phyloP scores from a whole-genome alignment of 2,329 filamentous ascomycete genomes.

The Cordyceps tenuipes region DNA sequence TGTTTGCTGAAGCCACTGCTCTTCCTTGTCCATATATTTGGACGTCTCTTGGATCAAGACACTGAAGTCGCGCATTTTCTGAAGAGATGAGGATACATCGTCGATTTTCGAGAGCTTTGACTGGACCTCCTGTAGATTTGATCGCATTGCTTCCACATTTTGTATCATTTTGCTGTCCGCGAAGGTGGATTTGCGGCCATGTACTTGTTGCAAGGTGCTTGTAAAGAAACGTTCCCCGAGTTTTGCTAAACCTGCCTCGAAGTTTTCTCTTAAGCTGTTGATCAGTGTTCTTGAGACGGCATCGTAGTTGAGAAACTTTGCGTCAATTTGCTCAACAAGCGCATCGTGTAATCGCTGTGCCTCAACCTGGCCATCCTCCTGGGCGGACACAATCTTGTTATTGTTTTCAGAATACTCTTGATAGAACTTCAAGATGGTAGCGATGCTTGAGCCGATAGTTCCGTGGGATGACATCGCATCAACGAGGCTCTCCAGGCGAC shows the following conservation, averaged over 20 bases:
- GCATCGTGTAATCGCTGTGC: not conserved
- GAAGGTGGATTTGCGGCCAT: not conserved
- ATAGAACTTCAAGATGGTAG: not conserved
- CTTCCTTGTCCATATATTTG: conserved; percentile 21
- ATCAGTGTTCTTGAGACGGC: not conserved
- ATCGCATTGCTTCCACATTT: conserved; percentile 13
- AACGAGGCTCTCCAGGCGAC: not conserved
- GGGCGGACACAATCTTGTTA: not conserved
- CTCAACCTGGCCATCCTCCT: not conserved
- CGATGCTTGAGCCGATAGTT: not conserved
- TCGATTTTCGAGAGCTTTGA: conserved; percentile 13
- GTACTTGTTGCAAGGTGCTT: not conserved
- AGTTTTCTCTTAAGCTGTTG: not conserved
- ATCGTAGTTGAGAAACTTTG: not conserved
- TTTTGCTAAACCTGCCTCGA: not conserved
- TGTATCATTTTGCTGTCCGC: not conserved
- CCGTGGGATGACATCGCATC: not conserved
- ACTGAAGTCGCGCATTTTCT: conserved; percentile 21
- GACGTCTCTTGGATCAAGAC: conserved; percentile 22
- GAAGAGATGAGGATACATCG: conserved; percentile 15
- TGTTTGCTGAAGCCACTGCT: conserved; percentile 22
- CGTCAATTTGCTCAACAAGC: not conserved
- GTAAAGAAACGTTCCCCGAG: not conserved
- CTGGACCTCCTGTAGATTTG: conserved; percentile 15
- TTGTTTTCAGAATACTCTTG: not conserved